Evolutionary conservation across 176 grass and related monocot genomes (phyloP).

Genomic region (Chrysopogon serrulatus): DNA sequence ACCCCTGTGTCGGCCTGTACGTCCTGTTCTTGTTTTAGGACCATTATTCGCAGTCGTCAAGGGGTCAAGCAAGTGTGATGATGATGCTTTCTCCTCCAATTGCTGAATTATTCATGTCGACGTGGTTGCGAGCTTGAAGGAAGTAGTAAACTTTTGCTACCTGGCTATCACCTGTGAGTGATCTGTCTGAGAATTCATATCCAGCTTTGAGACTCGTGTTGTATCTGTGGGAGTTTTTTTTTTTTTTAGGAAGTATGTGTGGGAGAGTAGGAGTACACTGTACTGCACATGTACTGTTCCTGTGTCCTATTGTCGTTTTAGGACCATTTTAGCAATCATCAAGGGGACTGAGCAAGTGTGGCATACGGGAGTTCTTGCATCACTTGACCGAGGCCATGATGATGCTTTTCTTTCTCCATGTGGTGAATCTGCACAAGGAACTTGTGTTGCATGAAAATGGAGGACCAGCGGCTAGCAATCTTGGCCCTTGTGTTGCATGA

Average conservation of each 20-base stretch:
- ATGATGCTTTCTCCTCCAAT: not conserved
- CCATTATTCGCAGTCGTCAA: conserved; percentile 15
- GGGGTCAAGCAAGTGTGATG: not conserved
- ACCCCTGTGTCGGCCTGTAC: too few relatives aligned
- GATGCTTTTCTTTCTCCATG: not conserved
- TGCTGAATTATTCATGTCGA: too few relatives aligned
- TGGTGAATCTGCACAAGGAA: not conserved
- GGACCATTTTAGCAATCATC: conserved; percentile 22
- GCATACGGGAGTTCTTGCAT: not conserved
- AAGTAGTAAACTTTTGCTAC: too few relatives aligned
- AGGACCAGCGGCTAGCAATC: not conserved
- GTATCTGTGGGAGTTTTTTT: too few relatives aligned
- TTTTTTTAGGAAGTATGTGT: too few relatives aligned
- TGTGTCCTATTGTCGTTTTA: not conserved
- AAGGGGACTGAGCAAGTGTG: not conserved
- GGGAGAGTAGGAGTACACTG: not conserved
- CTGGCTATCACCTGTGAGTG: too few relatives aligned
- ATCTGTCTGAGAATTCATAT: too few relatives aligned
- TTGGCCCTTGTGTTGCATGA: conserved; percentile 27
- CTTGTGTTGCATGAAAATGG: conserved; percentile 14
- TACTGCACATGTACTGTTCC: not conserved
- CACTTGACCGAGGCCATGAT: not conserved
- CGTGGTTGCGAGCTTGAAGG: too few relatives aligned
- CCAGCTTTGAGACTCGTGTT: too few relatives aligned
- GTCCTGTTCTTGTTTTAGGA: not conserved